These are phyloP conservation scores for Coccinonectria pachysandricola DNA, from an alignment of 2,329 filamentous ascomycete genomes.

Conservation along the genomic window DNA sequence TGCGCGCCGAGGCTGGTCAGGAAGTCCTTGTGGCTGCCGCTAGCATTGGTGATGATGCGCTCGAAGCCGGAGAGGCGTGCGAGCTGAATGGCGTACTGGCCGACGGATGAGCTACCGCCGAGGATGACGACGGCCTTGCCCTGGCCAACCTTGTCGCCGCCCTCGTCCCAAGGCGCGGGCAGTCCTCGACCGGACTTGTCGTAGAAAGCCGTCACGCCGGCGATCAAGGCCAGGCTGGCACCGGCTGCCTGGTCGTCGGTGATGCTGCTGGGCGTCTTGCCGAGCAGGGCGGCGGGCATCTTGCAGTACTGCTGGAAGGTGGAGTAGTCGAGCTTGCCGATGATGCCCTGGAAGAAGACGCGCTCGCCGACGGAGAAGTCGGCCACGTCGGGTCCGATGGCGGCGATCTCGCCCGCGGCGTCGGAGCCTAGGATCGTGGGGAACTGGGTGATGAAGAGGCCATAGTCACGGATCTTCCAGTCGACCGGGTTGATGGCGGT, in stretches of 20 bases:
- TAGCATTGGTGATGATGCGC: conserved; percentile 8
- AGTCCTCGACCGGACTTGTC: conserved; percentile 10
- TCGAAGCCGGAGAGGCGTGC: conserved; percentile 5
- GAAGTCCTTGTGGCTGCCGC: conserved; percentile 6
- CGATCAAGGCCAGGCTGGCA: conserved; percentile 5
- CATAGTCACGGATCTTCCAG: conserved; percentile 24
- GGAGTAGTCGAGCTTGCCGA: conserved; percentile 18
- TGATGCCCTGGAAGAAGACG: conserved; percentile 25
- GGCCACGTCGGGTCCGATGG: conserved; percentile 1
- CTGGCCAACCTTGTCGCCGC: conserved; percentile 12
- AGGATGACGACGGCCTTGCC: conserved; percentile 18
- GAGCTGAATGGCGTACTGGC: conserved; percentile 7
- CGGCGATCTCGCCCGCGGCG: conserved; percentile 5
- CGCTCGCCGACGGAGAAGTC: conserved; percentile 8
- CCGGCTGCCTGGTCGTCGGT: conserved; percentile 19
- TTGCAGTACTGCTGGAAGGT: conserved; percentile 29
- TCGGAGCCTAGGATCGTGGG: conserved; percentile 11
- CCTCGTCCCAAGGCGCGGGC: conserved; percentile 20
- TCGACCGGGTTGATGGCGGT: conserved; percentile 26
- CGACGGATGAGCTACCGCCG: conserved; percentile 21
- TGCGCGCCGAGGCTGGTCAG: conserved; percentile 14
- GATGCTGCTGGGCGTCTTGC: conserved; percentile 20
- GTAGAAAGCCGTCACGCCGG: background rate
- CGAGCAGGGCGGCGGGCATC: conserved; percentile 22
- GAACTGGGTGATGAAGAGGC: conserved; percentile 11